A percentile compares a stretch with the other conserved stretches of the same genome.
These are phyloP conservation scores for Bipolaris zeicola DNA, from an alignment of 2,329 filamentous ascomycete genomes.

Conservation along the genomic window DNA sequence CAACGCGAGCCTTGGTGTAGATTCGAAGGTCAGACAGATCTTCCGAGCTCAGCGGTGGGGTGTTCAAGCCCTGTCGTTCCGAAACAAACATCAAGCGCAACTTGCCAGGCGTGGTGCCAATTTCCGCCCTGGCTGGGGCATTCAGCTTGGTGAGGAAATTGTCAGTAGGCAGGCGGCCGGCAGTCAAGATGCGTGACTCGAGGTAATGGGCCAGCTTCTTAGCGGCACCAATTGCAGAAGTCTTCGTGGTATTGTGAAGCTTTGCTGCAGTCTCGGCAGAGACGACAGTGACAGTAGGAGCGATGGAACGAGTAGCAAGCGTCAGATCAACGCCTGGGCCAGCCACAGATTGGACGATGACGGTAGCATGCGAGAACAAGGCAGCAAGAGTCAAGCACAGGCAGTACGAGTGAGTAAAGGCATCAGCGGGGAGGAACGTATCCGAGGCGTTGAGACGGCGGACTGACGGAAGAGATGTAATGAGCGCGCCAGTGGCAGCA, in stretches of 20 bases:
- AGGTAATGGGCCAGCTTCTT: constrained; percentile 72
- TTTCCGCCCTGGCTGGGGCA: constrained; percentile 61
- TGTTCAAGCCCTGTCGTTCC: constrained; percentile 68
- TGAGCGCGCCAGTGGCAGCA: constrained; percentile 80
- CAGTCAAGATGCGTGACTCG: constrained; percentile 71
- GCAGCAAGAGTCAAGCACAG: constrained; percentile 80
- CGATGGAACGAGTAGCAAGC: constrained; percentile 73
- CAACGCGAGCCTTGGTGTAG: constrained; percentile 76
- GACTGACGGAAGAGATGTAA: constrained; percentile 73
- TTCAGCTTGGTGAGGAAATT: constrained; percentile 67
- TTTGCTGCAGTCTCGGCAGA: constrained; percentile 74
- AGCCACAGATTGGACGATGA: constrained; percentile 88
- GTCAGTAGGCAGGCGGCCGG: constrained; percentile 74
- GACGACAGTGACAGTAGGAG: constrained; percentile 82
- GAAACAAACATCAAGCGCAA: constrained; percentile 82
- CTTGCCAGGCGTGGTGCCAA: constrained; percentile 70
- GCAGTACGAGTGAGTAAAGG: constrained; percentile 78
- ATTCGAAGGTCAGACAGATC: constrained; percentile 81
- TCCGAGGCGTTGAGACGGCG: constrained; percentile 78
- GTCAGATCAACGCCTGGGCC: constrained; percentile 72
- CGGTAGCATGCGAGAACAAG: constrained; percentile 80
- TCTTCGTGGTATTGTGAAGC: constrained; percentile 67
- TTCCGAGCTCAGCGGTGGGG: constrained; percentile 68
- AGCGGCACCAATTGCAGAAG: constrained; percentile 65
- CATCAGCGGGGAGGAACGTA: constrained; percentile 82